These are phyloP conservation scores for Euphrasia confusa DNA, from an alignment of 257 asterid species.

Conservation along the genomic window DNA sequence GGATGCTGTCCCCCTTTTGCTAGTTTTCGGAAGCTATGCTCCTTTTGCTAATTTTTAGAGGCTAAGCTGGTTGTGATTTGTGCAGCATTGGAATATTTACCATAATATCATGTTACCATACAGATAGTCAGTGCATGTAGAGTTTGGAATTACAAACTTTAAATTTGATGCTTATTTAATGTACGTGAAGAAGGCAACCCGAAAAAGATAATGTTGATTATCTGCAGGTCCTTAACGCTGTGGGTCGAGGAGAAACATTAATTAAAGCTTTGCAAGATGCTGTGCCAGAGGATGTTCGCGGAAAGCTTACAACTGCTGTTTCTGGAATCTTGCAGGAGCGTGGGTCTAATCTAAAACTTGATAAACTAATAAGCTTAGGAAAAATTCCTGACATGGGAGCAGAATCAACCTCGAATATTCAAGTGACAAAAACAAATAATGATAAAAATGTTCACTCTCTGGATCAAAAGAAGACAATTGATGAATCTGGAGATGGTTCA, in stretches of 20 bases:
- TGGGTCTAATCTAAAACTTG: conserved; percentile 51
- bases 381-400: conserved; percentile 40
- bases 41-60: conserved; percentile 20
- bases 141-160: conserved; percentile 17
- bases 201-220: conserved; percentile 18
- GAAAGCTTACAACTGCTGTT: conserved; percentile 66
- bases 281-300: conserved; percentile 95
- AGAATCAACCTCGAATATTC: conserved; percentile 34
- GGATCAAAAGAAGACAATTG: conserved; percentile 30
- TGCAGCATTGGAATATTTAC: conserved; percentile 16
- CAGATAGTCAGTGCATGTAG: conserved; percentile 3
- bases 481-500: conserved; percentile 38
- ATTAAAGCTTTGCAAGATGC: conserved; percentile 92
- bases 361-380: conserved; percentile 39
- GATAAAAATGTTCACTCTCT: conserved; percentile 35
- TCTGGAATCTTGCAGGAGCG: conserved; percentile 59
- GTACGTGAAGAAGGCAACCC: not conserved
- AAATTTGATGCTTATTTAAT: conserved; percentile 9
- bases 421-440: conserved; percentile 26
- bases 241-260: conserved; percentile 79
- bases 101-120: not conserved
- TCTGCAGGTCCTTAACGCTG: conserved; percentile 79
- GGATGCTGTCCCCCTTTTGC: conserved; percentile 1
- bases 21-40: conserved; percentile 14
- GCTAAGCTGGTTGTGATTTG: conserved; percentile 8